These are phyloP conservation scores for Rehmannia glutinosa DNA, from an alignment of 257 asterid genomes.

Conservation along the genomic window DNA sequence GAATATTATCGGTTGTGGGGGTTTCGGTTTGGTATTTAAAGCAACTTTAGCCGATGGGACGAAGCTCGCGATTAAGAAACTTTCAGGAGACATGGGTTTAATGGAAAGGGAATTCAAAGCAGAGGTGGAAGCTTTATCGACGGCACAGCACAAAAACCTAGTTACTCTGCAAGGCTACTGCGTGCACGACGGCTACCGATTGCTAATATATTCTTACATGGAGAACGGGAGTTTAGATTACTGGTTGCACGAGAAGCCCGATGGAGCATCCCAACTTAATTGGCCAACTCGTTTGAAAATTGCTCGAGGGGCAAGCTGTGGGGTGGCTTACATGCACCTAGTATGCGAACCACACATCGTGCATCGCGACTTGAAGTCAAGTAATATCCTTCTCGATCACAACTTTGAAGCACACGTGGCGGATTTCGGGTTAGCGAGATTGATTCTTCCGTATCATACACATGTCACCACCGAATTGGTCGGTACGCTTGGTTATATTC, in stretches of 20 bases:
- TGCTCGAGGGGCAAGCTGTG: conserved; percentile 70
- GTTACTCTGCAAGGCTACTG: conserved; percentile 91
- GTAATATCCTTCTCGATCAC: conserved; percentile 87
- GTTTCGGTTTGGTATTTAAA: conserved; percentile 88
- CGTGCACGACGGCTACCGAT: conserved; percentile 75
- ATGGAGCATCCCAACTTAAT: conserved; percentile 70
- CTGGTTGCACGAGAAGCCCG: conserved; percentile 92
- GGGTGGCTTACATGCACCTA: conserved; percentile 94
- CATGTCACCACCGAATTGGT: conserved; percentile 96
- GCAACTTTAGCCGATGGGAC: conserved; percentile 74
- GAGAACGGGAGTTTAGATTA: conserved; percentile 93
- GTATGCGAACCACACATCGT: conserved; percentile 90
- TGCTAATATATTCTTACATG: conserved; percentile 85
- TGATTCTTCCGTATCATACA: conserved; percentile 82
- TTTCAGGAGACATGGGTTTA: conserved; percentile 90
- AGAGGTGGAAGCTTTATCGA: conserved; percentile 88
- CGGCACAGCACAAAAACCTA: conserved; percentile 88
- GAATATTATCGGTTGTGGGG: conserved; percentile 92
- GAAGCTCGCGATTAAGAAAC: conserved; percentile 84
- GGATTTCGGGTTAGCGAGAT: conserved; percentile 84
- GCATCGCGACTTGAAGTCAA: conserved; percentile 92
- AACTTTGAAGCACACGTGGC: conserved; percentile 90
- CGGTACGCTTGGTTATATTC: conserved; percentile 94
- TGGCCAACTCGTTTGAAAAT: conserved; percentile 83
- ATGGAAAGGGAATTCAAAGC: conserved; percentile 98